Evolutionary conservation across 352 stramenopile species (phyloP), one percentile per base, ranked within the genome.

Genomic region (Thalassiosira exigua): DNA sequence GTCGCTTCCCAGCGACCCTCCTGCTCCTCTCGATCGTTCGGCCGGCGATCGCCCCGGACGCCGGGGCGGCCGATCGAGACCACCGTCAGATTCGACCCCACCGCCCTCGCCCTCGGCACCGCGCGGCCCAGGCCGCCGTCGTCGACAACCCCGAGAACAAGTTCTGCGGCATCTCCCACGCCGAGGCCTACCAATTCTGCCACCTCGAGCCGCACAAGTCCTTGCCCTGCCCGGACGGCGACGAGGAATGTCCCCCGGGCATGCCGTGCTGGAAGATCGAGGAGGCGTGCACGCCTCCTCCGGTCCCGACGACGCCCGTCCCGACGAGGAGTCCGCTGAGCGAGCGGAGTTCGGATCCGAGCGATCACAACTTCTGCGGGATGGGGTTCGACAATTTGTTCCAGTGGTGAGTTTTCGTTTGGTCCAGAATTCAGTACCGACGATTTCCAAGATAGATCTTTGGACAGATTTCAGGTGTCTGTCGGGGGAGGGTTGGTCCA

Each of bases 321-420:
- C 65, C 75, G n/a, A 78, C 36, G 12, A 36, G 4, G 14, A 33
- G 29, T 32, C 75, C 75, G 21, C 73, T 82, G 39, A 78, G 59
- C 2, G 9, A 0, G 11, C 64, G 41, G 19, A 75, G 59, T 44
- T 21, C 11, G 3, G 53, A 82, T 50, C 39, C 75, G 4, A 60
- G 32, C 0, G 75, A 82, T 75, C 68, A 82, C 54, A 59, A 78
- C 56, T 82, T 78, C 53, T 82, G 75, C 65, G 75, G 75, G 14
- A 21, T 82, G 3, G 75, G 75, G 2, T 82, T 75, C 60, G 60
- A 77, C 58, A 75, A 82, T 51, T 77, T 82, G 54, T 82, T 78
- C 51, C 59, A 51, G 21, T 82, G 75, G 72, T 81, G 57, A 66
- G 72, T 81, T 27, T 14, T 44, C 7, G 36, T 7, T 44, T 7